phyloP scores from a whole-genome alignment of 2,329 filamentous ascomycete species.

The Colletotrichum godetiae region DNA sequence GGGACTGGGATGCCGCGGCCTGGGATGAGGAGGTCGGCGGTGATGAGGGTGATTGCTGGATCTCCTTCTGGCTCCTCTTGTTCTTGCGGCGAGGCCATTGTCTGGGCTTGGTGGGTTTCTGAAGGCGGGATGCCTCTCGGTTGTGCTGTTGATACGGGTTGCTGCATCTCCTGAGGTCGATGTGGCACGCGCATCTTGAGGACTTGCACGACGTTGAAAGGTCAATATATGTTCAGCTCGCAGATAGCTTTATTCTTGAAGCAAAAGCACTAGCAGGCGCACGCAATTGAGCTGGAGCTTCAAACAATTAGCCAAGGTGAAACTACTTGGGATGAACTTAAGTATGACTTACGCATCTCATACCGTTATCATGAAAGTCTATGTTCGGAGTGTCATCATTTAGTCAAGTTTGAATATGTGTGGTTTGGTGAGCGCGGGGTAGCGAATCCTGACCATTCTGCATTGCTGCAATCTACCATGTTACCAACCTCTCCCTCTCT shows the following conservation, averaged over 20 bases:
- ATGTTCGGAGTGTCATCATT: neutral
- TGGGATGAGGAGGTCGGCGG: constrained; percentile 56
- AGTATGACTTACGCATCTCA: neutral
- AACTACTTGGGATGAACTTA: neutral
- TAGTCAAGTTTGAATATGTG: neutral
- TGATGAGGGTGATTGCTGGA: constrained; percentile 34
- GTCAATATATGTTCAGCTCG: too few species aligned
- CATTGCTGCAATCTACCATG: neutral
- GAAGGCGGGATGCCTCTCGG: neutral
- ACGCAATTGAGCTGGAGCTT: neutral
- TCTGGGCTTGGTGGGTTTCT: neutral
- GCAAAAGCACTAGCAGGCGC: neutral
- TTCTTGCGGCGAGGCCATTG: neutral
- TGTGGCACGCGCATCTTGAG: constrained; percentile 18
- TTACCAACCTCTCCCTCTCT: neutral
- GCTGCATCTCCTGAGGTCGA: neutral
- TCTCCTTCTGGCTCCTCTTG: neutral
- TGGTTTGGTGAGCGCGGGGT: neutral
- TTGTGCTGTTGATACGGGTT: neutral
- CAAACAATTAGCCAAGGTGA: neutral
- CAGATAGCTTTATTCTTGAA: neutral
- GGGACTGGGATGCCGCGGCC: constrained; percentile 55
- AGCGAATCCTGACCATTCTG: neutral
- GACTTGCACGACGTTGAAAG: neutral
- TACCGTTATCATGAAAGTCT: neutral